Percentiles rank a stretch among this genome's conserved stretches.
phyloP scores from a whole-genome alignment of 225 moss, liverwort and hornwort genomes.

The Bryoerythrophyllum caledonicum region DNA sequence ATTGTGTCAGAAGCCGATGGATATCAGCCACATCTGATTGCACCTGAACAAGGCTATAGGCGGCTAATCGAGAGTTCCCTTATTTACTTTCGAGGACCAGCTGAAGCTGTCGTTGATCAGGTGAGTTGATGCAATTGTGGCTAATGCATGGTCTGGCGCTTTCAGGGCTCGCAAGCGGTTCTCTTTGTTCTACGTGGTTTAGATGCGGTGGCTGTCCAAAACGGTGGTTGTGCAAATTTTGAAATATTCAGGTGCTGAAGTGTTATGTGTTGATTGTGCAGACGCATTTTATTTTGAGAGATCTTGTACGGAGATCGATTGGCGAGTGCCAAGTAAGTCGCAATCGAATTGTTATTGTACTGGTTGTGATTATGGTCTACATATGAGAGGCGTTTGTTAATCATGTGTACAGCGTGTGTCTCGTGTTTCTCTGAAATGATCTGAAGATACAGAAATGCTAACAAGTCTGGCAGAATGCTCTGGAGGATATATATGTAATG shows the following conservation, averaged over 20 bases:
- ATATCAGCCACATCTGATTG: conserved; percentile 74
- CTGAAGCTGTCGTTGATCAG: conserved; percentile 52
- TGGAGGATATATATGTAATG: not conserved
- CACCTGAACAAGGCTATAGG: conserved; percentile 70
- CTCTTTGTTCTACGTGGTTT: not conserved
- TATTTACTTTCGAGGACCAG: conserved; percentile 58
- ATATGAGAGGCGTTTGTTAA: not conserved
- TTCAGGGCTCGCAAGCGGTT: not conserved
- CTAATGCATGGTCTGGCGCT: not conserved
- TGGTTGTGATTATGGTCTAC: not conserved
- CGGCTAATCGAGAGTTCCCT: conserved; percentile 61
- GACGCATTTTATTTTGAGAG: conserved; percentile 85
- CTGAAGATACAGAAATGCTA: not conserved
- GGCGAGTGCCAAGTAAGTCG: conserved; percentile 72
- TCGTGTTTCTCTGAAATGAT: not conserved
- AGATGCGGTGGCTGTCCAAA: not conserved
- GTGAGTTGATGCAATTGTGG: conserved; percentile 28
- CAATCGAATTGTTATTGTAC: not conserved
- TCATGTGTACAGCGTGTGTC: not conserved
- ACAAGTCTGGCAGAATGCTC: not conserved
- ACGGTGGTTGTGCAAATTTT: not conserved
- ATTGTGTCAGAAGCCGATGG: conserved; percentile 71
- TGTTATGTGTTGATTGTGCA: conserved; percentile 35
- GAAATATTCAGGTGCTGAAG: not conserved
- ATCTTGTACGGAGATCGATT: conserved; percentile 83